phyloP scores from a whole-genome alignment of 352 stramenopile species.

The Pythium monospermum region DNA sequence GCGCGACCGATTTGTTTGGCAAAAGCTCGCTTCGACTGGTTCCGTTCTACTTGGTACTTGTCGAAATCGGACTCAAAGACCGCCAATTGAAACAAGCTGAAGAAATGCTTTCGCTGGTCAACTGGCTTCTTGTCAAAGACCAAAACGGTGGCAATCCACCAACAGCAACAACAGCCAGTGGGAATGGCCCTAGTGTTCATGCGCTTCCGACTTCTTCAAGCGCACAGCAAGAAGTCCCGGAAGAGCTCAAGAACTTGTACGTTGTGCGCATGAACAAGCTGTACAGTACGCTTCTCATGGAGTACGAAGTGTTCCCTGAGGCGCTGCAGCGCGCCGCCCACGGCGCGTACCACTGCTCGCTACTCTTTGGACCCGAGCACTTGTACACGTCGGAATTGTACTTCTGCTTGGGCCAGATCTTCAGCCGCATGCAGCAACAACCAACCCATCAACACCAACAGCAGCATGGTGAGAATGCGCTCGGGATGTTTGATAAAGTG shows the following conservation, averaged over 20 bases:
- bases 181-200: constrained; percentile 9
- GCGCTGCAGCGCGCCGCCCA: constrained; percentile 57
- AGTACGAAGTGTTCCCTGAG: constrained; percentile 42
- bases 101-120: constrained; percentile 59
- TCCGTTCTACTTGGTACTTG: constrained; percentile 63
- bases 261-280: constrained; percentile 74
- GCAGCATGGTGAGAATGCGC: constrained; percentile 36
- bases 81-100: constrained; percentile 58
- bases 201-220: neutral
- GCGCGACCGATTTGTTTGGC: constrained; percentile 41
- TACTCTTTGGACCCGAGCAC: constrained; percentile 67
- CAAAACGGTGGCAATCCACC: constrained; percentile 25
- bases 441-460: constrained; percentile 11
- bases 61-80: constrained; percentile 55
- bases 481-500: constrained; percentile 73
- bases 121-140: constrained; percentile 70
- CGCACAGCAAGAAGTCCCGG: constrained; percentile 19
- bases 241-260: constrained; percentile 59
- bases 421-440: constrained; percentile 32
- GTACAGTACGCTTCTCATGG: constrained; percentile 53
- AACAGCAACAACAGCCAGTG: constrained; percentile 2
- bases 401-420: constrained; percentile 63
- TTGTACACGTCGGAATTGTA: constrained; percentile 73
- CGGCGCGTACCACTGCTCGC: constrained; percentile 63
- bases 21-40: constrained; percentile 50